Evolutionary conservation across 1,284 basidiomycete genomes (phyloP), one percentile per base, ranked within the genome.

Genomic region (Naganishia sp.): DNA sequence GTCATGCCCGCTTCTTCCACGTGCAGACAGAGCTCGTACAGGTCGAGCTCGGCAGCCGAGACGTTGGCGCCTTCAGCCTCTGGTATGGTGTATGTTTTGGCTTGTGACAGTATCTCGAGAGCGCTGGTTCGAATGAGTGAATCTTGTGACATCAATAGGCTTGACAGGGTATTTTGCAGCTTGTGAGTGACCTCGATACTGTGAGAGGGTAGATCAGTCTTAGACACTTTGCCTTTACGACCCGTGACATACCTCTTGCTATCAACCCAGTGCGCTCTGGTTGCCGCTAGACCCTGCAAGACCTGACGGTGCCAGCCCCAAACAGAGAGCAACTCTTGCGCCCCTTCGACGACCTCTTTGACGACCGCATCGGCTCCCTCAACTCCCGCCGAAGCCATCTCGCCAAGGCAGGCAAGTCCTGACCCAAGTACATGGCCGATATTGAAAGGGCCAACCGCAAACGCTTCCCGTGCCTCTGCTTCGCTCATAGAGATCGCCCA

Each of bases 1-100:
- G 90, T 87, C 52, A 93, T 78, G 0, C 88, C 80, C 0, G 89
- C 85, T 66, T 88, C 84, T 74, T 94, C 92, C 1, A 88, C 87
- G 59, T 87, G 84, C 6, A 90, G 74, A 73, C 88, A 88, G 23
- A 84, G 83, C 68, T 85, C 83, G 64, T 90, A 76, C 0, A 88
- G 82, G 39, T 87, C 86, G 33, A 49, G 59, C 43, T 53, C 54
- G 44, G 31, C 46, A 6, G 56, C 25, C 45, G 53, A 36, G 3
- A 42, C 64, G 1, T 45, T 52, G 16, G 64, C 49, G 13, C 65
- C 64, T 61, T 55, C 45, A 31, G 42, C 3, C 10, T 28, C 39
- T 15, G 56, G 33, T 53, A 63, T 50, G 9, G 44, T 44, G 2
- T 63, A 63, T 18, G 63, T 63, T 31, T 64, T 57, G 31, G 45